Evolutionary conservation across 441 rosid genomes (phyloP).

Genomic region (Gossypium schwendimanii): DNA sequence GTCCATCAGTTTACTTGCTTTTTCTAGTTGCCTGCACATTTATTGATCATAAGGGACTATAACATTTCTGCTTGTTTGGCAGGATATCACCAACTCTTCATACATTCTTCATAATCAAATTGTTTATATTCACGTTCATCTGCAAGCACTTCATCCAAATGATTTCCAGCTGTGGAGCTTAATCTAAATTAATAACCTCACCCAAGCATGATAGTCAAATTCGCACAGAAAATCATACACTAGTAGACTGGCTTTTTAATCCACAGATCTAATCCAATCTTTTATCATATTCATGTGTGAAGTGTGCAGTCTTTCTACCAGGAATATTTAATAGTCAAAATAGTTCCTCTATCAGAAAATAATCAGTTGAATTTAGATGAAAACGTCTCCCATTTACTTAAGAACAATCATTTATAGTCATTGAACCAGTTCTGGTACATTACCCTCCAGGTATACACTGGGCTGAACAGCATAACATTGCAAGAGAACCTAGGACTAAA

Average conservation of each 20-base stretch:
- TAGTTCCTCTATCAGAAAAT: neutral
- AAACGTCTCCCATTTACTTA: neutral
- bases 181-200: neutral
- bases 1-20: neutral
- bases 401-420: neutral
- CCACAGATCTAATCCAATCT: neutral
- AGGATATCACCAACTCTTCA: neutral
- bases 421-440: neutral
- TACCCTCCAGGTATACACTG: neutral
- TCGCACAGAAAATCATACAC: neutral
- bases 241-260: neutral
- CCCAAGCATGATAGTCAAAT: neutral
- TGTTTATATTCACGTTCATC: conserved; percentile 2
- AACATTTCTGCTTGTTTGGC: neutral
- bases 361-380: neutral
- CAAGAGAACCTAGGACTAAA: conserved; percentile 1
- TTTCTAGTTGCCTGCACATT: neutral
- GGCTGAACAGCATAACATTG: neutral
- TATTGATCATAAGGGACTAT: neutral
- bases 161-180: neutral
- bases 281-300: neutral
- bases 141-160: neutral
- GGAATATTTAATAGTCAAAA: neutral
- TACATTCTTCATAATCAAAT: neutral
- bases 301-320: neutral